These are phyloP conservation scores for Candida pseudocylindracea DNA, from an alignment of 1,139 yeast genomes.

Conservation along the genomic window DNA sequence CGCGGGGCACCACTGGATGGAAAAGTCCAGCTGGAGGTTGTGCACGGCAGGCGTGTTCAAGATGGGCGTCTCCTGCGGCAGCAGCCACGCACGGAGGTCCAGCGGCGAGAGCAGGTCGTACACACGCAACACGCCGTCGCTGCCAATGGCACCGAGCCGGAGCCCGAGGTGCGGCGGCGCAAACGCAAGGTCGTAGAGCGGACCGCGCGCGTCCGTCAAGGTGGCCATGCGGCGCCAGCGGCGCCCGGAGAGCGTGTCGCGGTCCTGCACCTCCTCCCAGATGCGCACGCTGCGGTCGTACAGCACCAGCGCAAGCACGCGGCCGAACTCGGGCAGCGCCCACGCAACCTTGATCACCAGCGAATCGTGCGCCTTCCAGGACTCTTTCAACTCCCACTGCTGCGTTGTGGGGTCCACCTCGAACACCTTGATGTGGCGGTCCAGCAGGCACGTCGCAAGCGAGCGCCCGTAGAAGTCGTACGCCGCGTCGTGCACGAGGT, in stretches of 20 bases:
- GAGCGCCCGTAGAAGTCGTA: constrained; percentile 83
- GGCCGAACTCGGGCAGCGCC: constrained; percentile 89
- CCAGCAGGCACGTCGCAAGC: constrained; percentile 81
- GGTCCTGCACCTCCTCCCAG: constrained; percentile 82
- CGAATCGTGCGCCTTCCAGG: constrained; percentile 92
- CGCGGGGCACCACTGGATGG: constrained; percentile 86
- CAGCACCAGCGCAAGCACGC: constrained; percentile 65
- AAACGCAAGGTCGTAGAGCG: constrained; percentile 73
- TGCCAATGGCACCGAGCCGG: constrained; percentile 69
- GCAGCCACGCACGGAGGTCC: constrained; percentile 62
- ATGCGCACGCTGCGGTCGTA: constrained; percentile 74
- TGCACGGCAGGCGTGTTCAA: constrained; percentile 42
- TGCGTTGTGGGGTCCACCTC: constrained; percentile 33
- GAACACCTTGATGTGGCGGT: constrained; percentile 77
- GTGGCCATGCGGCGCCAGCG: constrained; percentile 66
- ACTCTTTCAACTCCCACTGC: constrained; percentile 63
- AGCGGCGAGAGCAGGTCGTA: constrained; percentile 84
- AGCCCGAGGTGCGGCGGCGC: constrained; percentile 77
- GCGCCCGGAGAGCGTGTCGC: constrained; percentile 49
- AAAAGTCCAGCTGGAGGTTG: constrained; percentile 70
- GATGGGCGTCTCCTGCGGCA: constrained; percentile 52
- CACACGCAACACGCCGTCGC: constrained; percentile 71
- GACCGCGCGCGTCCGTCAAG: constrained; percentile 70
- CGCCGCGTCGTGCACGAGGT: constrained; percentile 67
- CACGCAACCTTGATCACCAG: constrained; percentile 64